Evolutionary conservation across 148 eudicot species (phyloP).

Genomic region (Heliamphora exappendiculata): DNA sequence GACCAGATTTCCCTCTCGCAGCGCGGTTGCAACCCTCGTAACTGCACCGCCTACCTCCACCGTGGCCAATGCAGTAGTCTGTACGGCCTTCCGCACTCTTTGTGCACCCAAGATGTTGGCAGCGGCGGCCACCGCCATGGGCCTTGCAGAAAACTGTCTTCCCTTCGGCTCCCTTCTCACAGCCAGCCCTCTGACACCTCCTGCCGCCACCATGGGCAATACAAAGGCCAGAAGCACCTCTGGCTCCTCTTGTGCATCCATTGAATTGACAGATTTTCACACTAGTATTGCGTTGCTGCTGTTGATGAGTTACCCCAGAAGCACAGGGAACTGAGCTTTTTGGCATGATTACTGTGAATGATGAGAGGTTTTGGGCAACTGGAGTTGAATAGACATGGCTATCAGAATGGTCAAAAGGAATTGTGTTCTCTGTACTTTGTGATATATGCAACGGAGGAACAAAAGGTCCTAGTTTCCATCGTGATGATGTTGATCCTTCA

Average conservation of each 20-base stretch:
- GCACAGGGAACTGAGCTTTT: conserved; percentile 15
- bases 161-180: conserved; percentile 81
- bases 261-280: conserved; percentile 48
- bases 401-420: conserved; percentile 4
- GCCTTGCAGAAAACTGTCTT: conserved; percentile 66
- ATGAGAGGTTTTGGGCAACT: conserved; percentile 11
- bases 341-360: conserved; percentile 1
- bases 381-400: not conserved
- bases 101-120: conserved; percentile 59
- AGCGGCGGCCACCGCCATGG: conserved; percentile 73
- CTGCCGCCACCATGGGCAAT: conserved; percentile 76
- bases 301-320: conserved; percentile 13
- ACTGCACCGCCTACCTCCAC: conserved; percentile 70
- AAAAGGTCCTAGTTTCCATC: conserved; percentile 43
- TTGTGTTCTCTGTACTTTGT: conserved; percentile 7
- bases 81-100: conserved; percentile 83
- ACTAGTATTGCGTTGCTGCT: conserved; percentile 28
- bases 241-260: conserved; percentile 60
- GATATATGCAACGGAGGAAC: conserved; percentile 23
- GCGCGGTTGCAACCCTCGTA: conserved; percentile 58
- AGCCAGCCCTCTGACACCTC: conserved; percentile 53
- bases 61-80: conserved; percentile 63
- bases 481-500: conserved; percentile 71
- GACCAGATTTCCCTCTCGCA: conserved; percentile 70
- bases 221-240: conserved; percentile 74